These are phyloP conservation scores for Citrus maxima DNA, from an alignment of 345 rosid genomes.

Conservation along the genomic window DNA sequence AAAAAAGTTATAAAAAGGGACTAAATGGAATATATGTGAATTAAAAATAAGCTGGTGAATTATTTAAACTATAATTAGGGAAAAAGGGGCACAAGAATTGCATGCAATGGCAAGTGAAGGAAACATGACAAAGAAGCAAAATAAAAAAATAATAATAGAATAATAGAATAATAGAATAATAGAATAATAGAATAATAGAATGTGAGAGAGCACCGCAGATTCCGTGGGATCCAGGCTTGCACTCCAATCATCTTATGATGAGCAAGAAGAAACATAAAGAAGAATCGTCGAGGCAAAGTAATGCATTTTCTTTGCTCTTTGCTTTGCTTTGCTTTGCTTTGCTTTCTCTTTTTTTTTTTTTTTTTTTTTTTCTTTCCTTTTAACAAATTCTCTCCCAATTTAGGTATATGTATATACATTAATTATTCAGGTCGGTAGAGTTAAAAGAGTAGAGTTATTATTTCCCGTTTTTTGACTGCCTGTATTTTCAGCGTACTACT, in stretches of 20 bases:
- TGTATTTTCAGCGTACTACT: neutral
- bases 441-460: too few relatives aligned
- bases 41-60: neutral
- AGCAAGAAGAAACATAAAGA: neutral
- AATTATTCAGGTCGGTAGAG: too few relatives aligned
- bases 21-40: neutral
- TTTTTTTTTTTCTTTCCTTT: neutral
- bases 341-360: neutral
- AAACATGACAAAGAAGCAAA: neutral
- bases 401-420: too few relatives aligned
- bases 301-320: neutral
- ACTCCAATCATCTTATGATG: conserved; percentile 22
- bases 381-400: neutral
- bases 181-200: neutral
- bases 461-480: neutral
- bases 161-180: neutral
- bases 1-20: too few relatives aligned
- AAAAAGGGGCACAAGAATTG: conserved; percentile 10
- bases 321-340: neutral
- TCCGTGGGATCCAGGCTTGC: conserved; percentile 59
- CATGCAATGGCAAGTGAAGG: conserved; percentile 14
- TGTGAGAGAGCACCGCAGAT: conserved; percentile 35
- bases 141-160: neutral
- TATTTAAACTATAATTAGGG: neutral
- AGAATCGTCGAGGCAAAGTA: neutral